Evolutionary conservation across 23 red algal species (phyloP).

Genomic region (Gracilaria domingensis): DNA sequence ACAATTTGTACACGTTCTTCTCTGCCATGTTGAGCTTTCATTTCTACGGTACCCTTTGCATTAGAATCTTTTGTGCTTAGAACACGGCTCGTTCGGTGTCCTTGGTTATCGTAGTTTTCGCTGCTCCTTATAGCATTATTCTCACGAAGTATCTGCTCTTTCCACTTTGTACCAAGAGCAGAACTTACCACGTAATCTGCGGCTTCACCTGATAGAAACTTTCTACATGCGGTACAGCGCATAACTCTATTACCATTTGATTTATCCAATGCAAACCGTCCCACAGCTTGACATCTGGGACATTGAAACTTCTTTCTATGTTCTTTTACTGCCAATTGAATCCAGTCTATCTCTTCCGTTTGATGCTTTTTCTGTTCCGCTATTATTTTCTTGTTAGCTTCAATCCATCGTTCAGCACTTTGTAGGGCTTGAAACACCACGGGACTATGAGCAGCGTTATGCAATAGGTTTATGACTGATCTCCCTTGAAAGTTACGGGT

Average conservation of each 20-base stretch:
- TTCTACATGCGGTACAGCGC: neutral
- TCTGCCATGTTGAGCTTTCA: no score
- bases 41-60: no score
- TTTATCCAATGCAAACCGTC: neutral
- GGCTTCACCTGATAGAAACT: neutral
- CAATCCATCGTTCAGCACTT: neutral
- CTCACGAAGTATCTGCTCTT: neutral
- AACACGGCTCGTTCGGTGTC: no score
- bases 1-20: no score
- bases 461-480: neutral
- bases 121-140: neutral
- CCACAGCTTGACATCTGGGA: neutral
- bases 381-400: neutral
- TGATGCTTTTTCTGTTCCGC: neutral
- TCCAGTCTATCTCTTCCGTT: neutral
- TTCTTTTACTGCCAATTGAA: neutral
- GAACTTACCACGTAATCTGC: neutral
- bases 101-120: no score
- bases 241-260: neutral
- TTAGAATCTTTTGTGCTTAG: no score
- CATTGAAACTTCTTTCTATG: neutral
- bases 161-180: neutral
- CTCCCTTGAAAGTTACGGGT: neutral
- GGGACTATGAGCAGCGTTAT: neutral
- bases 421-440: neutral